Evolutionary conservation across 106 monocot species (phyloP).

Genomic region (Narthecium ossifragum): DNA sequence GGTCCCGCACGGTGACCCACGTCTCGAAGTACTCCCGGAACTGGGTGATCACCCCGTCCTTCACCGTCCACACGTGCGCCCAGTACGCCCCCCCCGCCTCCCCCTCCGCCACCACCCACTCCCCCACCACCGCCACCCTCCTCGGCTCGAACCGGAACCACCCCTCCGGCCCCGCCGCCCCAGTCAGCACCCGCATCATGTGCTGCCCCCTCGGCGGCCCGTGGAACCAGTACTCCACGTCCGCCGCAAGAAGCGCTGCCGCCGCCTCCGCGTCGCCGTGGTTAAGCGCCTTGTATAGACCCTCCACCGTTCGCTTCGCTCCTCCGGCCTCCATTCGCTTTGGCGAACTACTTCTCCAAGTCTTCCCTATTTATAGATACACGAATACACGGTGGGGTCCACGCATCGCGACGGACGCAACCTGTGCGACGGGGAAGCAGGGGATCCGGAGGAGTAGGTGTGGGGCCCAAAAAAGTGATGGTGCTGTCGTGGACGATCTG

Average conservation of each 20-base stretch:
- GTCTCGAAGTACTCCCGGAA: no score
- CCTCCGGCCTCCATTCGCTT: no score
- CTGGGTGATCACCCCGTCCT: no score
- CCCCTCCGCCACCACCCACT: conserved; percentile 11
- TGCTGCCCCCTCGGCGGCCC: conserved; percentile 20
- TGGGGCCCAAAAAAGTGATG: no score
- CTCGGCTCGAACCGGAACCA: conserved; percentile 9
- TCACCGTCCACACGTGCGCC: conserved; percentile 20
- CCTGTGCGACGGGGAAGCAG: no score
- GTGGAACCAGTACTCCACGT: conserved; percentile 32
- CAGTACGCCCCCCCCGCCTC: conserved; percentile 11
- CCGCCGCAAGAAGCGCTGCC: conserved; percentile 5
- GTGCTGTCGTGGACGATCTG: no score
- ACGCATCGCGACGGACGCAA: no score
- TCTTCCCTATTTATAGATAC: no score
- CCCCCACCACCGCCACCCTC: neutral
- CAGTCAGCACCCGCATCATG: conserved; percentile 28
- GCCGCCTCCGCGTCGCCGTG: neutral
- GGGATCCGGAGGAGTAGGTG: no score
- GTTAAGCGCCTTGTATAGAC: conserved; percentile 13
- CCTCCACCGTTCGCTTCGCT: neutral
- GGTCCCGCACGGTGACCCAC: no score
- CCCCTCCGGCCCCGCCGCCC: neutral
- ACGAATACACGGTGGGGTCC: no score
- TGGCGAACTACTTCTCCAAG: no score